Evolutionary conservation across 108 stramenopile genomes (phyloP).

Genomic region (Conticribra weissflogii): DNA sequence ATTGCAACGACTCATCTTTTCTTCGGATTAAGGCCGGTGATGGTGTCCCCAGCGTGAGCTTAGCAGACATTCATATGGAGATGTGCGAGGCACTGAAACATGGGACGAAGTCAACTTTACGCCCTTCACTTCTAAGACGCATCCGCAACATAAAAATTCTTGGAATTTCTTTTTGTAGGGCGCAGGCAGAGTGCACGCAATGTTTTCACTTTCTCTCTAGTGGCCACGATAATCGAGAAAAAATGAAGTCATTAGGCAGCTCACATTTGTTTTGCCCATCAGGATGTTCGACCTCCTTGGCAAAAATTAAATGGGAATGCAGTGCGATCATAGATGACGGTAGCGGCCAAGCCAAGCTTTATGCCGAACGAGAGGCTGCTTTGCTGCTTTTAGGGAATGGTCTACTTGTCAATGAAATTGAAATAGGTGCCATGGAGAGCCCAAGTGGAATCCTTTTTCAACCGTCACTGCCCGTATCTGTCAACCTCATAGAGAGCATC

Average conservation of each 20-base stretch:
- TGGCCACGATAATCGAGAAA: not conserved
- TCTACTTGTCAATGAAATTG: constrained; percentile 50
- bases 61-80: constrained; percentile 54
- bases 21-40: constrained; percentile 10
- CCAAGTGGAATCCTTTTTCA: constrained; percentile 58
- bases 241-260: not conserved
- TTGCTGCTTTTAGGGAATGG: constrained; percentile 56
- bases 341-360: constrained; percentile 83
- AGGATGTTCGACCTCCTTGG: constrained; percentile 42
- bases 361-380: constrained; percentile 83
- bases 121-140: constrained; percentile 69
- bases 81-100: constrained; percentile 56
- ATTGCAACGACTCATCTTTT: too few relatives aligned
- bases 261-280: constrained; percentile 34
- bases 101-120: constrained; percentile 25
- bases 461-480: constrained; percentile 60
- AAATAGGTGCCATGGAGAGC: constrained; percentile 67
- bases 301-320: constrained; percentile 81
- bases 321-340: constrained; percentile 84
- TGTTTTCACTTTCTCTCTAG: constrained; percentile 59
- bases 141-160: constrained; percentile 54
- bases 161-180: constrained; percentile 71
- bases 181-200: constrained; percentile 60
- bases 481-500: constrained; percentile 46
- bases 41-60: constrained; percentile 39